Base-by-base conservation (phyloP, 495 filamentous ascomycete species). In the Neurospora sp. region DNA sequence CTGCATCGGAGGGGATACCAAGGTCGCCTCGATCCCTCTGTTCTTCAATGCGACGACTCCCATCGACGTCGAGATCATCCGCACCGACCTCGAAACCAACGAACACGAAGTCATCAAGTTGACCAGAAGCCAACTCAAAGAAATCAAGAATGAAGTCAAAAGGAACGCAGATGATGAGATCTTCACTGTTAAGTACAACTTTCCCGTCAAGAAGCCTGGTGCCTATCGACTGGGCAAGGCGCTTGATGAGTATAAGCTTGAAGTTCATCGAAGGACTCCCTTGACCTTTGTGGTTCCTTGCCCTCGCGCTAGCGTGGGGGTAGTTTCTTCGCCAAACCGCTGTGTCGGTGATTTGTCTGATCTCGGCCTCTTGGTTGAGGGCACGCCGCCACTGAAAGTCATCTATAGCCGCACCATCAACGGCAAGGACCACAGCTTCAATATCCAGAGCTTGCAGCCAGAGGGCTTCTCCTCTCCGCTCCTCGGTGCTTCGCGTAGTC, bases 1-100 rank as follows among this genome's bases (percentile, higher is more conserved):
- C 78, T 99, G 96, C 80, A 81, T 98, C 42, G 92, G 92, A 48
- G 83, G 85, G 31, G 83, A 88, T 16, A 86, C 85, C 70, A 86
- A 85, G 39, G 82, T 86, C 4, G 87, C 90, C 46, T 81, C 86
- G 70, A 84, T 99, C n/a, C 96, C 94, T 4, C 92, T 99, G 40
- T 92, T 87, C 73, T 92, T 98, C 83, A 98, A 99, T 79, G 93
- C 97, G 75, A 97, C 96, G 1, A 88, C 90, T 44, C 96, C 96
- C 0, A 89, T 94, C 76, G 83, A 92, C 44, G 92, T 99, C 71
- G 94, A 99, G 79, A 84, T 99, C 31, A 76, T 93, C 18, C 91
- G 94, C 39, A 88, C 92, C 42, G 96, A 99, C 80, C 85, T 97
- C 14, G 90, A 95, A 27, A 92, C 90, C 0, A 91, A 90, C 69